phyloP scores from a whole-genome alignment of 345 rosid genomes.

The Toxicodendron radicans region DNA sequence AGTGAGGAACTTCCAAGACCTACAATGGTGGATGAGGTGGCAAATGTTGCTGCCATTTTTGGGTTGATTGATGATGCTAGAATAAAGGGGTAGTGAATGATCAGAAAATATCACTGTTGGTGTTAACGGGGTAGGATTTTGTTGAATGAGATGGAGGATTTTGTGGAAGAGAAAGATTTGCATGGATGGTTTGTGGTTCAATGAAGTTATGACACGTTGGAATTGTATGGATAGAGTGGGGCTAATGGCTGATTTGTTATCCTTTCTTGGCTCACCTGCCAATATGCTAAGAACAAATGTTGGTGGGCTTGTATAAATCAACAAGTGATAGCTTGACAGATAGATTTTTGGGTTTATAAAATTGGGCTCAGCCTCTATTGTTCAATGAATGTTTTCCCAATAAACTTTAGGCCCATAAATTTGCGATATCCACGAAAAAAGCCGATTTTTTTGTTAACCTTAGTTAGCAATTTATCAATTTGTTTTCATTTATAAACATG shows the following conservation, averaged over 20 bases:
- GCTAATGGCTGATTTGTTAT: conserved; percentile 5
- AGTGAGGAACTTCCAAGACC: conserved; percentile 65
- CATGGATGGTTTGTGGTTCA: conserved; percentile 43
- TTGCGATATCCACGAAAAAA: no score
- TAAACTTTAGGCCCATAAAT: no score
- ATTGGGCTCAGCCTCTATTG: no score
- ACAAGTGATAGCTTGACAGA: no score
- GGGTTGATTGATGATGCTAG: background rate
- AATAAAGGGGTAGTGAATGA: background rate
- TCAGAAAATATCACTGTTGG: background rate
- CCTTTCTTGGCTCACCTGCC: background rate
- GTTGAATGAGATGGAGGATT: conserved; percentile 35
- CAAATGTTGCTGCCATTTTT: conserved; percentile 36
- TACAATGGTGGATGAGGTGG: conserved; percentile 56
- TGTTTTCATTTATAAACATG: no score
- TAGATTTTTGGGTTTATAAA: no score
- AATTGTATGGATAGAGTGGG: conserved; percentile 58
- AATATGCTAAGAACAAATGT: no score
- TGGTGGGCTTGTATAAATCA: no score
- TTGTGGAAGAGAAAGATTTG: conserved; percentile 53
- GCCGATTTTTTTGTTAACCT: no score
- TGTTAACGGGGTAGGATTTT: conserved; percentile 30
- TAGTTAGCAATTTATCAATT: no score
- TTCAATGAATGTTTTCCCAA: no score
- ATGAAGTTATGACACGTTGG: conserved; percentile 58